Evolutionary conservation across 352 stramenopile species (phyloP), one percentile per base, ranked within the genome.

Genomic region (Pythium insidiosum): DNA sequence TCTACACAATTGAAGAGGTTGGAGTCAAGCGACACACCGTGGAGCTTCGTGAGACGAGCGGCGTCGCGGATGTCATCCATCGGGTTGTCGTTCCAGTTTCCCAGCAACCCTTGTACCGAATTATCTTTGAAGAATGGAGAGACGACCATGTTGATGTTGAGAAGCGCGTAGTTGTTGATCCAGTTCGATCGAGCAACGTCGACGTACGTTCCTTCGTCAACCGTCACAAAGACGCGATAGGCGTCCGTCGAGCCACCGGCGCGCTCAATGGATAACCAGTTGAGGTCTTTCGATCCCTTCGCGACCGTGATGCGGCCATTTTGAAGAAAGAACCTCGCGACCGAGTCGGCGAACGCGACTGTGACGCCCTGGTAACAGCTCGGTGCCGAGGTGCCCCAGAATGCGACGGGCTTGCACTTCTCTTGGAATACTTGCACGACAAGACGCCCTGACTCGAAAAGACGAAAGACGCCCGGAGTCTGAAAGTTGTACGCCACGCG

Each of bases 351-450:
- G 39, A 57, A 69, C 25, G 52, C 45, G 5, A 66, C 43, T 16
- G 47, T 56, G 1, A 53, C 40, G 25, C 56, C 61, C 20, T 61
- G 56, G 43, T 60, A 63, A 48, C 61, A 68, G 35, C 47, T 60
- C 25, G 59, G 45, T 1, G 38, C 33, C 2, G 24, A 15, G 2
- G 52, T 43, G 6, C 47, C 46, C 6, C 43, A 15, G 1, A 24
- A 43, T 0, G 34, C 33, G 20, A 47, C 40, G 6, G 49, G 58
- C n/a, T 37, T 50, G 46, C 60, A 68, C 36, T 65, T 65, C 39
- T 68, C 54, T 43, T 65, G 55, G 34, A 66, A 65, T 26, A 58
- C 38, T 20, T 69, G 61, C 5, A 69, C 48, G 4, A 43, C 37
- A 9, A 66, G 38, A 28, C 61, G 60, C 19, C 38, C 29, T 12